Conservation (phyloP, 163 green algal species). For the Trebouxiophyceae sp. region DNA sequence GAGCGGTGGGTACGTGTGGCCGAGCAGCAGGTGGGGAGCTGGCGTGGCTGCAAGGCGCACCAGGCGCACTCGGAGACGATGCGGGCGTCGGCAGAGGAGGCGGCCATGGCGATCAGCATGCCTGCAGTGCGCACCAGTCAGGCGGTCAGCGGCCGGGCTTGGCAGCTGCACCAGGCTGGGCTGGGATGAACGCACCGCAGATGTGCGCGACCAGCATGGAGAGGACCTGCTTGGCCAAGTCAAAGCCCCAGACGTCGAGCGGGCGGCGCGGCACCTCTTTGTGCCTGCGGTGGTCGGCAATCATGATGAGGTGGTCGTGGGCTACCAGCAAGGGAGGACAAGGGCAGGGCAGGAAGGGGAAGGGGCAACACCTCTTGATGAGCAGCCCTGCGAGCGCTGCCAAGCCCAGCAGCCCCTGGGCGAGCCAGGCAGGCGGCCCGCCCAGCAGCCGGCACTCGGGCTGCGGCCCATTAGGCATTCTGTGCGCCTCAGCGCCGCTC, state of each 20-base stretch:
- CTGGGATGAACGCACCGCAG: conserved; percentile 6
- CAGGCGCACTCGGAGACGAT: conserved; percentile 33
- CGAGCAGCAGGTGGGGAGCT: not conserved
- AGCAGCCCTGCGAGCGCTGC: conserved; percentile 1
- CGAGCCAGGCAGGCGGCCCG: not conserved
- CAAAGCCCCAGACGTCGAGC: conserved; percentile 23
- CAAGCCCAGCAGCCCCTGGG: not conserved
- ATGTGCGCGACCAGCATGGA: conserved; percentile 31
- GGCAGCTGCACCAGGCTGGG: not conserved
- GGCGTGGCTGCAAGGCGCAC: too few relatives aligned
- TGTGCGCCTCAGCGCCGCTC: not conserved
- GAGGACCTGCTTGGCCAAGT: conserved; percentile 37
- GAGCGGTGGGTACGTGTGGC: not conserved
- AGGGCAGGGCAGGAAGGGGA: conserved; percentile 5
- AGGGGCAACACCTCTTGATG: conserved; percentile 2
- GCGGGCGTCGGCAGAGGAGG: conserved; percentile 12
- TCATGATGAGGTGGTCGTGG: not conserved
- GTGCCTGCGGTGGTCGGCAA: conserved; percentile 11
- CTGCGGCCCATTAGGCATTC: not conserved
- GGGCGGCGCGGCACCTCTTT: conserved; percentile 23
- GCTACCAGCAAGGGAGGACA: conserved; percentile 2
- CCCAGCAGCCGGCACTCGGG: not conserved
- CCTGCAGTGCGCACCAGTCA: conserved; percentile 9
- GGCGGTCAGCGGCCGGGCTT: not conserved
- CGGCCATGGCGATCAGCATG: conserved; percentile 39